These are phyloP conservation scores for Venturia oleaginea DNA, from an alignment of 2,329 filamentous ascomycete genomes.

Conservation along the genomic window DNA sequence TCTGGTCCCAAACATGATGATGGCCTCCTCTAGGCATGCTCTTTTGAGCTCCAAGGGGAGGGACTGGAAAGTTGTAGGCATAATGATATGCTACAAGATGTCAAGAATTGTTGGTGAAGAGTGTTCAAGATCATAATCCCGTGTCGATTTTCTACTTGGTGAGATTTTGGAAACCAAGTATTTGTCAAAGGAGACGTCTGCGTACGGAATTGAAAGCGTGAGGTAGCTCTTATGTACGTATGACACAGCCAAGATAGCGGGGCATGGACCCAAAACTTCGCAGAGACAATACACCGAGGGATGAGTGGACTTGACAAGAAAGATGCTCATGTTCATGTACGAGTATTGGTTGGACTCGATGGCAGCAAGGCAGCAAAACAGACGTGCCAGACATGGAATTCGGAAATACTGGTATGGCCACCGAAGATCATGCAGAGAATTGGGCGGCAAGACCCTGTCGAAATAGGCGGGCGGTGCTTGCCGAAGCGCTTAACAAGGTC, in stretches of 20 bases:
- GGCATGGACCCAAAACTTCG: not conserved
- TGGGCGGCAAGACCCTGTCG: not conserved
- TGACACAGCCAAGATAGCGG: not conserved
- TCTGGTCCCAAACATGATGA: not conserved
- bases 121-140: not conserved
- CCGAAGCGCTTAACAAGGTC: not conserved
- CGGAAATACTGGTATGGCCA: not conserved
- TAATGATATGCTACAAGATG: not conserved
- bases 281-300: not conserved
- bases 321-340: not conserved
- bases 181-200: not conserved
- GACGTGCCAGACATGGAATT: not conserved
- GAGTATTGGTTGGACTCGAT: not conserved
- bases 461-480: not conserved
- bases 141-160: not conserved
- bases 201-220: not conserved
- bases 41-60: conserved; percentile 3
- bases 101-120: too few relatives aligned
- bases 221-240: not conserved
- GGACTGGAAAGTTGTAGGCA: not conserved
- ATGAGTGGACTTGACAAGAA: not conserved
- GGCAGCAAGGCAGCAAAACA: not conserved
- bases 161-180: not conserved
- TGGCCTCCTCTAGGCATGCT: not conserved
- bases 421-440: not conserved